Evolutionary conservation across 495 filamentous ascomycete species (phyloP).

Genomic region (Daldinia decipiens): DNA sequence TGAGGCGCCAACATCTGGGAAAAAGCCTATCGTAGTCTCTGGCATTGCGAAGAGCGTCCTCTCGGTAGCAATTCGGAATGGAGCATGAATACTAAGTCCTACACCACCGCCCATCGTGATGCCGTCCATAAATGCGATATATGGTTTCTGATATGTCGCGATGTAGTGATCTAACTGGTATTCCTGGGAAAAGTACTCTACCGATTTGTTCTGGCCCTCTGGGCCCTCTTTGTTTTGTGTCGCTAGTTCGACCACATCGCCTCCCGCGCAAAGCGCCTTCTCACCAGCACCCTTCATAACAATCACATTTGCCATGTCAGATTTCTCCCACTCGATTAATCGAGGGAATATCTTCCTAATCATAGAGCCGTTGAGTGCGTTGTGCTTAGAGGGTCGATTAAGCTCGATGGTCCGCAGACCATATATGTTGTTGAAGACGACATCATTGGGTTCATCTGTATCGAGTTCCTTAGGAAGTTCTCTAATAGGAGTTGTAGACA

Average conservation of each 20-base stretch:
- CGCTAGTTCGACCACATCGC: constrained; percentile 84
- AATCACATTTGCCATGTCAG: constrained; percentile 89
- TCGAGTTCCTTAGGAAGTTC: constrained; percentile 61
- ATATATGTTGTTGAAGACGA: constrained; percentile 86
- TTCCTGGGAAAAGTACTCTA: constrained; percentile 88
- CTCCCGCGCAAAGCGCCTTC: constrained; percentile 91
- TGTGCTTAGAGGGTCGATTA: constrained; percentile 89
- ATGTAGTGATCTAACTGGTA: constrained; percentile 94
- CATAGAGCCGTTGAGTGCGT: constrained; percentile 94
- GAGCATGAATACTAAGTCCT: constrained; percentile 91
- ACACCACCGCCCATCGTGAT: constrained; percentile 99
- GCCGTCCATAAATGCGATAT: constrained; percentile 96
- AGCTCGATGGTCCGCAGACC: constrained; percentile 93
- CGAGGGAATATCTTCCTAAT: constrained; percentile 88
- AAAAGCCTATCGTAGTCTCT: constrained; percentile 97
- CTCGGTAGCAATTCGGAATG: constrained; percentile 96
- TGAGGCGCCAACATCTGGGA: constrained; percentile 94
- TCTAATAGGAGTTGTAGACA: constrained; percentile 60
- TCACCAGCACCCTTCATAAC: constrained; percentile 88
- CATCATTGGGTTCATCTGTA: constrained; percentile 85
- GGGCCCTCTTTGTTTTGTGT: constrained; percentile 71
- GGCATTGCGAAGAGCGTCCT: constrained; percentile 97
- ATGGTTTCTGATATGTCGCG: constrained; percentile 93
- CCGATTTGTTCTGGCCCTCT: constrained; percentile 74
- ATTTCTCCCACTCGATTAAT: constrained; percentile 92